Base-by-base conservation (phyloP, 306 rosid species). In the Pueraria montana region DNA sequence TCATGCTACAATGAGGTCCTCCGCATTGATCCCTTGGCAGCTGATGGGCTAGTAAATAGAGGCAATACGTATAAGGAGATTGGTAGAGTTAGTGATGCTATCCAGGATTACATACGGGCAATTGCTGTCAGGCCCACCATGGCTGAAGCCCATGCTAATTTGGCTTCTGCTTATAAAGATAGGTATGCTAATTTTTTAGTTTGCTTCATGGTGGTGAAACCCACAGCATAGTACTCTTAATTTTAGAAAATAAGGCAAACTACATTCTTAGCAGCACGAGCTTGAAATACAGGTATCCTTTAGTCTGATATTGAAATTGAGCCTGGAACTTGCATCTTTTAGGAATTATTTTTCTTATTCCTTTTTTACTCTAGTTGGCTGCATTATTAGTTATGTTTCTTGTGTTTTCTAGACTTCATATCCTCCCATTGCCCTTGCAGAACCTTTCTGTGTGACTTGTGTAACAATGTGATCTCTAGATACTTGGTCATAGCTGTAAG, bases 91-190 rank as follows among this genome's bases (percentile, higher is more conserved):
- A 96, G 80, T 84, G 99, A 96, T 78, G 99, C 99, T 64, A 94
- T 96, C 87, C 97, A 91, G 76, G 99, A 96, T 85, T 96, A 96
- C 76, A 59, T 86, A 30, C 89, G 86, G 48, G 99, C 99, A 45
- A 92, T 96, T 75, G 66, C 86, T 86, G 89, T 91, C 77, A 89
- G 97, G 85, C 98, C 99, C 26, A 79, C 89, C 5, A 94, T 94
- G 98, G 99, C 99, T 17, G 99, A 96, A 87, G 99, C 99, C 67
- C 99, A 96, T 92, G 99, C 98, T 53, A 96, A 96, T 83, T 84
- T 96, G 91, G 99, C 99, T 64, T 96, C 99, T 74, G 98, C 99
- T 59, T 94, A 94, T 87, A 96, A 96, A 85, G 99, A 96, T 82
- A 96, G 98, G 99, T 94, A 72, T 83, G 63, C 7, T 40, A 40